Conservation (phyloP, 805 yeast genomes). For the Barnettozyma siamensis region DNA sequence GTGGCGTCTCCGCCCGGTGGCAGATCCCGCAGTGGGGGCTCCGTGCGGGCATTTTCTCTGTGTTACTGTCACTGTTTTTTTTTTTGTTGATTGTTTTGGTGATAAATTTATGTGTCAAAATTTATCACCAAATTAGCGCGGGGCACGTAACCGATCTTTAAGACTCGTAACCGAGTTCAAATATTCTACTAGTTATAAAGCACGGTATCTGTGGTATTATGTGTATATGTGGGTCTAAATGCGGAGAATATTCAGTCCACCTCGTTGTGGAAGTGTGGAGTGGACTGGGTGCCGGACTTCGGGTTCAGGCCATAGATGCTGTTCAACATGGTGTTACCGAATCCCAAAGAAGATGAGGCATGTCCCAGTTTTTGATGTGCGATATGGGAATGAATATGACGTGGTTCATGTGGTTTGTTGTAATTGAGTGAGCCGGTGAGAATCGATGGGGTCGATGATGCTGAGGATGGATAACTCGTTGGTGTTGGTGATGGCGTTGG, state of each 20-base stretch:
- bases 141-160: no score
- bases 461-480: background rate
- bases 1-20: background rate
- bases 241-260: no score
- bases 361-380: conserved; percentile 1
- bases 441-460: conserved; percentile 1
- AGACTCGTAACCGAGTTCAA: no score
- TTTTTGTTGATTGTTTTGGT: no score
- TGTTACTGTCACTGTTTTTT: background rate
- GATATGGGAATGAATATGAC: conserved; percentile 6
- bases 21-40: background rate
- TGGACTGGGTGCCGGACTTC: conserved; percentile 18
- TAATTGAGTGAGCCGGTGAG: background rate
- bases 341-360: conserved; percentile 14
- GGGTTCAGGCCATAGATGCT: conserved; percentile 24
- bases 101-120: no score
- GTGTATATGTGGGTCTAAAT: no score
- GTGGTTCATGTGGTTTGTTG: conserved; percentile 9
- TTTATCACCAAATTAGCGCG: no score
- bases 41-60: background rate
- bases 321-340: conserved; percentile 18
- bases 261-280: conserved; percentile 17
- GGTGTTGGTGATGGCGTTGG: background rate
- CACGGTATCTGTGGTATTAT: no score
- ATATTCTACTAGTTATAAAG: no score